A percentile compares a stretch with the other conserved stretches of the same genome.
phyloP scores from a whole-genome alignment of 768 basidiomycete species.

The Mycena filopes region DNA sequence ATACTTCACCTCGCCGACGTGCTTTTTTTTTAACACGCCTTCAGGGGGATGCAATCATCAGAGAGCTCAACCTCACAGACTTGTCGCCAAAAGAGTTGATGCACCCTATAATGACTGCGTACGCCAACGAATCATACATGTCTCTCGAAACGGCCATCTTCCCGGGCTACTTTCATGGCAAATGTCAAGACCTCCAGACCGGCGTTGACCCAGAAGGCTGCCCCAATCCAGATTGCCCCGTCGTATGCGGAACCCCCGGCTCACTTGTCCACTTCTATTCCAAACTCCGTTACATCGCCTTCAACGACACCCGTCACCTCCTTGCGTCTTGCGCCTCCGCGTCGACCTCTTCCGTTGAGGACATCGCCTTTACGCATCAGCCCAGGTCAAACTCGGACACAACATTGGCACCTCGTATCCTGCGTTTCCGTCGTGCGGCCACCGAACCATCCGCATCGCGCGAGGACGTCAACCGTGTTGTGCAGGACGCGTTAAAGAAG shows the following conservation, averaged over 20 bases:
- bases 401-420: constrained; percentile 2
- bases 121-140: constrained; percentile 54
- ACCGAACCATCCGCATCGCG: constrained; percentile 11
- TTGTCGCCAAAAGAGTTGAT: constrained; percentile 47
- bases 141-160: constrained; percentile 70
- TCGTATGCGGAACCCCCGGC: constrained; percentile 86
- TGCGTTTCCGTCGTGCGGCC: constrained; percentile 23
- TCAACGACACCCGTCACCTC: constrained; percentile 47
- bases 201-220: constrained; percentile 74
- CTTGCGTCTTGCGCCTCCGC: constrained; percentile 46
- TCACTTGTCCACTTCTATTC: constrained; percentile 77
- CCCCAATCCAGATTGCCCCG: constrained; percentile 82
- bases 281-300: constrained; percentile 60
- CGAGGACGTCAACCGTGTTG: constrained; percentile 19
- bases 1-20: constrained; percentile 28
- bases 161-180: constrained; percentile 79
- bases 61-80: constrained; percentile 22
- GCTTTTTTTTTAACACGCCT: constrained; percentile 21
- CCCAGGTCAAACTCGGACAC: no score
- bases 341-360: constrained; percentile 42
- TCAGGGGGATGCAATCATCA: constrained; percentile 25
- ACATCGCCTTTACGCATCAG: not conserved
- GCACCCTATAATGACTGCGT: constrained; percentile 58
- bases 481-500: constrained; percentile 46
- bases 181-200: constrained; percentile 61